A percentile compares a stretch with the other conserved stretches of the same genome.
These are phyloP conservation scores for Bretziella fagacearum DNA, from an alignment of 2,329 filamentous ascomycete species.

Conservation along the genomic window DNA sequence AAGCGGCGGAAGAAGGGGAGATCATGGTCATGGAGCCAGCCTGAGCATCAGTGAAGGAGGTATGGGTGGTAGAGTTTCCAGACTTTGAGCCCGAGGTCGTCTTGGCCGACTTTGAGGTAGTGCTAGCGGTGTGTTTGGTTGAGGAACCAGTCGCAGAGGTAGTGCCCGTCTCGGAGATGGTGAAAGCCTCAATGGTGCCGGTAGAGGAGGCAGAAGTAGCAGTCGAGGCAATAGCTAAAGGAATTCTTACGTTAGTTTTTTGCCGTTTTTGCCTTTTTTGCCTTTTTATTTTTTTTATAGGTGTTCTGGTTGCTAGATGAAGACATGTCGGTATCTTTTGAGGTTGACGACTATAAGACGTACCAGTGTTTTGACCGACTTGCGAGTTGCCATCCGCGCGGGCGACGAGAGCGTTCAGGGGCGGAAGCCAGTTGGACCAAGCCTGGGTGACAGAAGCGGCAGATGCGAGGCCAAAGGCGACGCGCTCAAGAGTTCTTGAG, in stretches of 20 bases:
- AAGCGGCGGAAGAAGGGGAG: slow-evolving; percentile 29
- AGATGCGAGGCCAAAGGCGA: slow-evolving; percentile 34
- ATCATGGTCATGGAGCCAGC: slow-evolving; percentile 35
- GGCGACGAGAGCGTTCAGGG: slow-evolving; percentile 33
- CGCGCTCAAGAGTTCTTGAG: slow-evolving; percentile 28
- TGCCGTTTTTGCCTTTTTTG: no score
- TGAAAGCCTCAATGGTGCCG: slow-evolving; percentile 2
- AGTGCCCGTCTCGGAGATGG: slow-evolving; percentile 10
- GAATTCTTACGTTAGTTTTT: neutral
- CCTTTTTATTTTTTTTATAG: neutral
- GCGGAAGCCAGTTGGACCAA: slow-evolving; percentile 38
- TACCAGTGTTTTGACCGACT: slow-evolving; percentile 16
- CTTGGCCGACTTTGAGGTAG: slow-evolving; percentile 18
- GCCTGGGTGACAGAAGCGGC: slow-evolving; percentile 34
- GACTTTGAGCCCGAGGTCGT: slow-evolving; percentile 15
- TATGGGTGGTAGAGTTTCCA: slow-evolving; percentile 20
- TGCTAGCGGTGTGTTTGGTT: slow-evolving; percentile 18
- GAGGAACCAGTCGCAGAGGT: slow-evolving; percentile 19
- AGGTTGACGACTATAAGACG: no score
- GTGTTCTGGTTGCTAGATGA: neutral
- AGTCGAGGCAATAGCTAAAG: slow-evolving; percentile 11
- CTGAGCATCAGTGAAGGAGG: slow-evolving; percentile 25
- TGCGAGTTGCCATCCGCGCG: slow-evolving; percentile 26
- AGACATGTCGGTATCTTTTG: no score
- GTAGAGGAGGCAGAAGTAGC: slow-evolving; percentile 1